Percentiles rank a stretch among this genome's conserved stretches.
Conservation (phyloP, 2,329 filamentous ascomycete genomes). For the Alternaria viburni region DNA sequence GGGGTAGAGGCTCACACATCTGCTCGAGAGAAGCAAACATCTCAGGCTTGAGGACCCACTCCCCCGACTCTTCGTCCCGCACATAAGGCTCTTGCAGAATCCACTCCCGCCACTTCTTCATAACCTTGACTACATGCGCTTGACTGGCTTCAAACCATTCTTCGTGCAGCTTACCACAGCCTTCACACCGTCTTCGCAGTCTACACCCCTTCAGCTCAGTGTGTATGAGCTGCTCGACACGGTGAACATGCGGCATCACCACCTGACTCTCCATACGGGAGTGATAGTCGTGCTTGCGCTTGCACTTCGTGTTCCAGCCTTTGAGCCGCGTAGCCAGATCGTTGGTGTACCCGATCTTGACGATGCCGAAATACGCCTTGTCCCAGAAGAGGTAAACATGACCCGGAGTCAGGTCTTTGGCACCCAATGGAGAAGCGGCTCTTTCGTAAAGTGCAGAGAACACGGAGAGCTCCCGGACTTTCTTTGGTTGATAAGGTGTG, state of each 20-base stretch:
- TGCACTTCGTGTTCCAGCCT: constrained; percentile 18
- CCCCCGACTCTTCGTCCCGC: background rate
- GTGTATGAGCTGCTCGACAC: constrained; percentile 85
- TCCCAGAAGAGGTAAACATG: constrained; percentile 28
- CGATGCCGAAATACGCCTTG: constrained; percentile 11
- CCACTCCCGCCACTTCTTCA: constrained; percentile 2
- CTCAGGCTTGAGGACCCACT: background rate
- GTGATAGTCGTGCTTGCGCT: constrained; percentile 11
- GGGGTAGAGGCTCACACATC: background rate
- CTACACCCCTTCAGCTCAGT: constrained; percentile 70
- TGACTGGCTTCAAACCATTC: constrained; percentile 86
- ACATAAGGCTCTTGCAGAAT: background rate
- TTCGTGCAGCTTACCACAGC: constrained; percentile 78
- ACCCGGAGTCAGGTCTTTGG: constrained; percentile 5
- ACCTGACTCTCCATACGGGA: constrained; percentile 37
- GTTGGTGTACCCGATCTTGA: constrained; percentile 23
- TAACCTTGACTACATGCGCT: background rate
- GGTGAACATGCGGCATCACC: constrained; percentile 80
- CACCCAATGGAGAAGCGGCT: background rate
- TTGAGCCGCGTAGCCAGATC: constrained; percentile 12
- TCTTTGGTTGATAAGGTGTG: background rate
- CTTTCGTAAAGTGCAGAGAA: background rate
- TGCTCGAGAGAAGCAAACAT: background rate
- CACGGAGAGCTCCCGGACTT: background rate
- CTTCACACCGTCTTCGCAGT: constrained; percentile 67